A percentile compares a stretch with the other conserved stretches of the same genome.
Evolutionary conservation across 352 stramenopile species (phyloP).

Genomic region (Phytophthora brassicae): DNA sequence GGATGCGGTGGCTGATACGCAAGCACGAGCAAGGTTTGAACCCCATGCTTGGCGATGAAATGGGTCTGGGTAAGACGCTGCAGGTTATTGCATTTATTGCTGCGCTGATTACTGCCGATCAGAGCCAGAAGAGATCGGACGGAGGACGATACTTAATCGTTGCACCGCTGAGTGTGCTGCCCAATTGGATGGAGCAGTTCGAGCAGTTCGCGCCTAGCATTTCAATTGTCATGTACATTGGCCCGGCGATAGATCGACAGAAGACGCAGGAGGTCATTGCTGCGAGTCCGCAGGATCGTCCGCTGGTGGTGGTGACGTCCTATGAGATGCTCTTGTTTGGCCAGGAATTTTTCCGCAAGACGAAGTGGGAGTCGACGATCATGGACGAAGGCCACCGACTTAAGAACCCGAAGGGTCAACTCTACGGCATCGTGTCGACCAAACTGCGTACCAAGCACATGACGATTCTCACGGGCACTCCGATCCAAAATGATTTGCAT

Average conservation of each 20-base stretch:
- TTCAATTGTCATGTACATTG: constrained; percentile 54
- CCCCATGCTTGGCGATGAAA: constrained; percentile 80
- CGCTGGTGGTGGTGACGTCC: constrained; percentile 70
- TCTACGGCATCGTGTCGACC: constrained; percentile 52
- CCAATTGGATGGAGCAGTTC: constrained; percentile 86
- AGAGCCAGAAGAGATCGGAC: background rate
- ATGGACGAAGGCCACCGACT: constrained; percentile 89
- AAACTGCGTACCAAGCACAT: constrained; percentile 42
- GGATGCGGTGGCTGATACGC: constrained; percentile 62
- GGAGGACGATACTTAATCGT: constrained; percentile 51
- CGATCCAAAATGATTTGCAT: constrained; percentile 85
- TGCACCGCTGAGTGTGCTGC: constrained; percentile 76
- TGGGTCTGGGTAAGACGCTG: constrained; percentile 84
- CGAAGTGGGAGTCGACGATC: constrained; percentile 62
- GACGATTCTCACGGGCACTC: constrained; percentile 81
- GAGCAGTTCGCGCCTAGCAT: constrained; percentile 64
- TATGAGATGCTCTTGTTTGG: constrained; percentile 76
- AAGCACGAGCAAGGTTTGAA: constrained; percentile 68
- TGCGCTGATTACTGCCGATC: constrained; percentile 33
- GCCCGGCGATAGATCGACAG: constrained; percentile 49
- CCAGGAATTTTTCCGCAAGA: constrained; percentile 49
- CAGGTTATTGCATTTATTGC: constrained; percentile 76
- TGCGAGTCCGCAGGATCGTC: constrained; percentile 14
- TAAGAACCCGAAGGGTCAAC: constrained; percentile 77
- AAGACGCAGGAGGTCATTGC: constrained; percentile 26